Conservation (phyloP, 345 rosid genomes). For the Raphanus sativus region DNA sequence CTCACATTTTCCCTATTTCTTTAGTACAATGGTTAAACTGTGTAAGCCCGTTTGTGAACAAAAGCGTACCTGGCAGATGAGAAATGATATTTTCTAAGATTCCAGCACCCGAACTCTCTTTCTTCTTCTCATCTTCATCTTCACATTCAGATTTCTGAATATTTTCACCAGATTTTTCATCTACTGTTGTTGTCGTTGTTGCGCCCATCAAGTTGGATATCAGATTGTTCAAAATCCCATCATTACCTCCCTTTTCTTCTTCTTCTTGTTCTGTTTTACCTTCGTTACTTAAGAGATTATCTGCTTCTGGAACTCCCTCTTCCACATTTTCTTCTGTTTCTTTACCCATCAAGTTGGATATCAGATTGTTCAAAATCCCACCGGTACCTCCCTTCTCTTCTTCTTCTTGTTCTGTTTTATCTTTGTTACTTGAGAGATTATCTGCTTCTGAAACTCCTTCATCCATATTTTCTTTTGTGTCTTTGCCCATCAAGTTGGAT, state of each 20-base stretch:
- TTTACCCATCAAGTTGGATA: slow-evolving; percentile 24
- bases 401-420: neutral
- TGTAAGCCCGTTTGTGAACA: neutral
- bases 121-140: slow-evolving; percentile 14
- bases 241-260: neutral
- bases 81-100: slow-evolving; percentile 56
- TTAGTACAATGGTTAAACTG: neutral
- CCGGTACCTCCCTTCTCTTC: neutral
- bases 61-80: slow-evolving; percentile 56
- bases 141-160: neutral
- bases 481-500: slow-evolving; percentile 20
- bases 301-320: slow-evolving; percentile 47
- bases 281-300: slow-evolving; percentile 25
- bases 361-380: slow-evolving; percentile 27
- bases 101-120: slow-evolving; percentile 37
- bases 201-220: slow-evolving; percentile 26
- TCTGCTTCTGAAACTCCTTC: slow-evolving; percentile 48
- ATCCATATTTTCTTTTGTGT: slow-evolving; percentile 43
- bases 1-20: neutral
- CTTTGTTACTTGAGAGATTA: slow-evolving; percentile 24
- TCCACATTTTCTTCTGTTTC: slow-evolving; percentile 42
- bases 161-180: slow-evolving; percentile 17
- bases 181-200: slow-evolving; percentile 15
- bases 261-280: neutral
- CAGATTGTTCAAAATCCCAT: slow-evolving; percentile 24